Evolutionary conservation across 805 yeast species (phyloP), one percentile per base, ranked within the genome.

Genomic region (Metschnikowia lunata): DNA sequence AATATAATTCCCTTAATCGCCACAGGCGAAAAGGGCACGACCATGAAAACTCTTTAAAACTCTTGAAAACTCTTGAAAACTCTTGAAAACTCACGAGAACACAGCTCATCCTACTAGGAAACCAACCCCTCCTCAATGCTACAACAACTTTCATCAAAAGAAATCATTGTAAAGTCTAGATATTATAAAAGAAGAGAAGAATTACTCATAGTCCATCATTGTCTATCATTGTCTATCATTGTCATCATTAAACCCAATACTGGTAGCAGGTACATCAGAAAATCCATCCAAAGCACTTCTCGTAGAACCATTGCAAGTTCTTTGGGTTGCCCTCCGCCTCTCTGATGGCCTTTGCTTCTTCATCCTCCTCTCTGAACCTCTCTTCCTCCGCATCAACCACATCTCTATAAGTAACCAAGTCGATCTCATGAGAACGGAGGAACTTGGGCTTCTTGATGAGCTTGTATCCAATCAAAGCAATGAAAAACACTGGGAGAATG

Each of bases 401-500:
- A 49, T 75, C 81, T 57, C 74, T 78, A 60, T 67, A 76, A 8
- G 85, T 79, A 39, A 60, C 63, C 58, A 82, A 67, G 60, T 84
- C 91, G 26, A 78, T 83, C 52, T 82, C 86, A 36, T 64, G 66
- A 7, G 86, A 75, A 34, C 57, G 62, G 42, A 77, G 70, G 27
- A 71, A 46, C 53, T 69, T 72, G 30, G 85, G 71, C 60, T 73
- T 80, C 34, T 63, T 64, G 50, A 66, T 51, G 32, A 81, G n/a
- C 66, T 83, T 83, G 71, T 79, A 82, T 6, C 86, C 88, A 49
- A 75, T 54, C 51, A 67, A 75, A 46, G 76, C 68, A 38, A 78
- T 66, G 30, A 81, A 33, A 54, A 74, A 85, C 9, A 83, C 80
- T 30, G 88, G 88, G 38, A 85, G 74, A 28, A 86, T 85, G 56